These are phyloP conservation scores for Alternaria arborescens DNA, from an alignment of 2,329 filamentous ascomycete genomes.

Conservation along the genomic window DNA sequence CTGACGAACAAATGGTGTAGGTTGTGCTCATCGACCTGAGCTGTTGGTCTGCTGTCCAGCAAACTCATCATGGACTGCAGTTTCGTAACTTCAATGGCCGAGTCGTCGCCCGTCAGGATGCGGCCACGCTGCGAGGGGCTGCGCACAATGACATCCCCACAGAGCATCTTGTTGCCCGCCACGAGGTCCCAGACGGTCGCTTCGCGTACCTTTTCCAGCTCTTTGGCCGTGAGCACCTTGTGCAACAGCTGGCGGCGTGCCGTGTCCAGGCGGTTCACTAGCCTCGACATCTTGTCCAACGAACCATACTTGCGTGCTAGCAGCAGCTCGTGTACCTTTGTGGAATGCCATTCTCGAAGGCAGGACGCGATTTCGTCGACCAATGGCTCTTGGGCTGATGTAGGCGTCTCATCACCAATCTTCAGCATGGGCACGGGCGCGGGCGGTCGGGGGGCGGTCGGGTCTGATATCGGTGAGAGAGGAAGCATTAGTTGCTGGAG, in stretches of 20 bases:
- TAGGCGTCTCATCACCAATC: constrained; percentile 95
- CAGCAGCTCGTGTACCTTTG: constrained; percentile 90
- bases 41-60: constrained; percentile 79
- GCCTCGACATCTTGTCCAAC: constrained; percentile 79
- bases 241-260: constrained; percentile 90
- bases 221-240: constrained; percentile 87
- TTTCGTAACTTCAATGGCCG: constrained; percentile 87
- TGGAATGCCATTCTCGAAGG: constrained; percentile 97
- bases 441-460: constrained; percentile 76
- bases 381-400: constrained; percentile 85
- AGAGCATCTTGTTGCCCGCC: constrained; percentile 90
- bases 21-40: constrained; percentile 72
- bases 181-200: constrained; percentile 96
- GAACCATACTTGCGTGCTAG: constrained; percentile 81
- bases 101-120: constrained; percentile 90
- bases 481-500: constrained; percentile 51
- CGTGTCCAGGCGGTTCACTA: constrained; percentile 84
- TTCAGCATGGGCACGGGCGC: constrained; percentile 97
- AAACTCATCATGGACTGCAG: constrained; percentile 97
- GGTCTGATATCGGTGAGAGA: constrained; percentile 60
- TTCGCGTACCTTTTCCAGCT: constrained; percentile 82
- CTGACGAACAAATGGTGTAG: constrained; percentile 86
- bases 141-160: constrained; percentile 91
- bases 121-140: constrained; percentile 84
- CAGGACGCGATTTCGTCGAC: constrained; percentile 98